These are phyloP conservation scores for Suillus hirtellus DNA, from an alignment of 768 basidiomycete species.

Conservation along the genomic window DNA sequence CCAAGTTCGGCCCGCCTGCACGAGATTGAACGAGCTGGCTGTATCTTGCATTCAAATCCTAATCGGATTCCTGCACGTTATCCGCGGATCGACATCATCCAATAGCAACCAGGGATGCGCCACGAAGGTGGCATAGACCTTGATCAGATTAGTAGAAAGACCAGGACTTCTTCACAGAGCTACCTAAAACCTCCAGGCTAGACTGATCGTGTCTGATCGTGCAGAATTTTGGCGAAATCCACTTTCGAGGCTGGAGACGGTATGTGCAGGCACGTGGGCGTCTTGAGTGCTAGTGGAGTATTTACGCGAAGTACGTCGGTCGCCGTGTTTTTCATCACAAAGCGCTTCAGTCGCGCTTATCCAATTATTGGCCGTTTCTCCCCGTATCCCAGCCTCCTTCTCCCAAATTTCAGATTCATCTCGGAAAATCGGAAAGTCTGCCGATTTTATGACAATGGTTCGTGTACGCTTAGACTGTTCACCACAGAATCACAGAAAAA, in stretches of 20 bases:
- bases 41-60: not conserved
- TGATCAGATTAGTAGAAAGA: not conserved
- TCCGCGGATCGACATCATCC: not conserved
- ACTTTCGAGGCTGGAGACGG: not conserved
- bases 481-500: not conserved
- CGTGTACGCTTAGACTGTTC: not conserved
- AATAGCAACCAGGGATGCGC: not conserved
- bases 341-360: not conserved
- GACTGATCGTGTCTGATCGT: not conserved
- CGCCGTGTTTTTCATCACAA: not conserved
- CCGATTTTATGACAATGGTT: too few relatives aligned
- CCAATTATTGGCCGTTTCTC: not conserved
- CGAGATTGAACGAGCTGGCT: not conserved
- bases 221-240: not conserved
- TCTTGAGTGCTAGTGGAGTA: not conserved
- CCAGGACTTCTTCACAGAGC: not conserved
- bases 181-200: not conserved
- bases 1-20: not conserved
- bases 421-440: not conserved
- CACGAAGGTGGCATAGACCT: not conserved
- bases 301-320: slow-evolving; percentile 4
- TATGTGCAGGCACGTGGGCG: not conserved
- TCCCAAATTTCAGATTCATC: not conserved
- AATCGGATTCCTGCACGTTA: not conserved
- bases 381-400: not conserved